phyloP scores from a whole-genome alignment of 257 asterid genomes.

The Solanum stenotomum region DNA sequence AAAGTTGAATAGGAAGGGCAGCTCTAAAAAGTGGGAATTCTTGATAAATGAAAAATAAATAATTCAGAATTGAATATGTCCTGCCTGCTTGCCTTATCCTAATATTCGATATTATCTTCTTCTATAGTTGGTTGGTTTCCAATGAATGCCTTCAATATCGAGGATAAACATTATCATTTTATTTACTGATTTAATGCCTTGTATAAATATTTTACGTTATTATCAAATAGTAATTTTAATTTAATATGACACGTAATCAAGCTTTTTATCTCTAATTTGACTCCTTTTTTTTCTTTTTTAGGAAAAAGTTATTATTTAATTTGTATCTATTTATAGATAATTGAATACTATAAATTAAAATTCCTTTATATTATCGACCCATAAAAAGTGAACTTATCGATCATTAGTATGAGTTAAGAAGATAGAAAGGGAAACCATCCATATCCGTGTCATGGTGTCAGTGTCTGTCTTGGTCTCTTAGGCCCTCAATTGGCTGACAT shows the following conservation, averaged over 20 bases:
- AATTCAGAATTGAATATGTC: background rate
- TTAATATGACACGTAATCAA: background rate
- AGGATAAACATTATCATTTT: slow-evolving; percentile 30
- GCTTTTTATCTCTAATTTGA: background rate
- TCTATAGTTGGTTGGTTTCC: slow-evolving; percentile 20
- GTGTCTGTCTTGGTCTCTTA: background rate
- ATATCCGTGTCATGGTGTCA: slow-evolving; percentile 50
- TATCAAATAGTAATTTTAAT: background rate
- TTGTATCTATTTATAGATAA: background rate
- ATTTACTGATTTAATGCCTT: background rate
- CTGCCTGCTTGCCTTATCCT: slow-evolving; percentile 40
- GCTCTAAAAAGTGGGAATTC: background rate
- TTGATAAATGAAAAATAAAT: slow-evolving; percentile 8
- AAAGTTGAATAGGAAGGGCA: background rate
- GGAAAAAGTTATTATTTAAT: background rate
- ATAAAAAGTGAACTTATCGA: background rate
- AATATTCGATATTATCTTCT: slow-evolving; percentile 47
- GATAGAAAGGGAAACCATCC: slow-evolving; percentile 12
- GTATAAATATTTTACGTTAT: background rate
- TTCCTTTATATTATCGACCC: background rate
- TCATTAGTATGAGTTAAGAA: background rate
- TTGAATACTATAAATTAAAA: background rate
- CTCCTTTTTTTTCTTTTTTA: background rate
- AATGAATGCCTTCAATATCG: slow-evolving; percentile 26
- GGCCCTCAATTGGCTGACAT: background rate